Percentiles rank a stretch among this genome's conserved stretches.
Conservation (phyloP, 441 rosid genomes). For the Pelargonium citronellum region DNA sequence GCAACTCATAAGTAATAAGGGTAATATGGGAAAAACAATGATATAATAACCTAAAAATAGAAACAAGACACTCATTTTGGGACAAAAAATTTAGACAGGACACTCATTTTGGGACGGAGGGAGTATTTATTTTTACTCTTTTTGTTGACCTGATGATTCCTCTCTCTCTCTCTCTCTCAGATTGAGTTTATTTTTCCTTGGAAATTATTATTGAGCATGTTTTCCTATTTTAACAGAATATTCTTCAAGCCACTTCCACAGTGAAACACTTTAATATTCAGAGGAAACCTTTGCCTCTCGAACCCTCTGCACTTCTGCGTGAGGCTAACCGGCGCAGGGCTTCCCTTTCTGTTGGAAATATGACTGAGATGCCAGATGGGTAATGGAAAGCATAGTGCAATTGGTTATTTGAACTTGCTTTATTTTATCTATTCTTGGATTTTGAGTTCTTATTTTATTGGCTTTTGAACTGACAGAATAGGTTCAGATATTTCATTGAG, state of each 20-base stretch:
- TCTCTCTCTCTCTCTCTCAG: background rate
- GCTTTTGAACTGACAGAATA: slow-evolving; percentile 59
- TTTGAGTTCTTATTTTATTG: slow-evolving; percentile 26
- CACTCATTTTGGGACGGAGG: too few species aligned
- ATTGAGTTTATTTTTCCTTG: background rate
- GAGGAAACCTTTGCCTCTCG: slow-evolving; percentile 85
- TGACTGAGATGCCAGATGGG: slow-evolving; percentile 82
- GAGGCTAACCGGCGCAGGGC: slow-evolving; percentile 98
- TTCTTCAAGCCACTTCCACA: slow-evolving; percentile 72
- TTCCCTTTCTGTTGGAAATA: slow-evolving; percentile 95
- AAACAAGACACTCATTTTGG: too few species aligned
- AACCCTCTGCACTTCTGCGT: slow-evolving; percentile 87
- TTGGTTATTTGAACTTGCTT: slow-evolving; percentile 2
- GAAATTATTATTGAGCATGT: background rate
- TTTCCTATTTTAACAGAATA: slow-evolving; percentile 37
- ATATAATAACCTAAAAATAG: too few species aligned
- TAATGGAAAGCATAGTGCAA: slow-evolving; percentile 23
- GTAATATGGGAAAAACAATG: too few species aligned
- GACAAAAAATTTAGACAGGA: too few species aligned
- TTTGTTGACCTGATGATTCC: background rate
- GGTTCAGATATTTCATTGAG: slow-evolving; percentile 54
- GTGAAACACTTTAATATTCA: slow-evolving; percentile 83
- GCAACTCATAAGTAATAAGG: too few species aligned
- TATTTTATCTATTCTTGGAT: slow-evolving; percentile 4
- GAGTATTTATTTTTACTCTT: background rate